These are phyloP conservation scores for Spergularia azorica DNA, from an alignment of 179 eudicot genomes.

Conservation along the genomic window DNA sequence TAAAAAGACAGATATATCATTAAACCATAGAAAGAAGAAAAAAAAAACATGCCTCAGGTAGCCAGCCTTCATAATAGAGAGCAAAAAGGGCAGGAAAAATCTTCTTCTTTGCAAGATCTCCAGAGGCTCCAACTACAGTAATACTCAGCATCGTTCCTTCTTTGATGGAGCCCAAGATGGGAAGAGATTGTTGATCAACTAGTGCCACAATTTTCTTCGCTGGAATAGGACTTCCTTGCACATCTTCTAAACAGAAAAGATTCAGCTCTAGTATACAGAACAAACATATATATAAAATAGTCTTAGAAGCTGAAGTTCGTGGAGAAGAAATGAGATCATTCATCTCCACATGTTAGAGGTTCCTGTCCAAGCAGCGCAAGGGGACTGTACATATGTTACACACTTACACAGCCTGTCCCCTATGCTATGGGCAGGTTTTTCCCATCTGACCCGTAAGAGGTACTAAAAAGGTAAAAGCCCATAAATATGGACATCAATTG, in stretches of 20 bases:
- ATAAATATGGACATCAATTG: no score
- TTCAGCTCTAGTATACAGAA: no score
- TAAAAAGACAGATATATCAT: not conserved
- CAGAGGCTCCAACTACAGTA: conserved; percentile 86
- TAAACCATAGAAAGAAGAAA: no score
- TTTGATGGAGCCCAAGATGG: conserved; percentile 27
- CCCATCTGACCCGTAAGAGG: no score
- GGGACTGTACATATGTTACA: no score
- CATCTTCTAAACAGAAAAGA: conserved; percentile 40
- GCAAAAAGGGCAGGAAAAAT: conserved; percentile 96
- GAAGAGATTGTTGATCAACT: conserved; percentile 25
- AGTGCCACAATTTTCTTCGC: conserved; percentile 33
- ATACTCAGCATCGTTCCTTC: conserved; percentile 60
- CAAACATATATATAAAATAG: no score
- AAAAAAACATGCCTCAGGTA: conserved; percentile 61
- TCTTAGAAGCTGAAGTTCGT: not conserved
- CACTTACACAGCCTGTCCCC: no score
- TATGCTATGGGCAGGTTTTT: no score
- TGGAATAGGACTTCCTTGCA: conserved; percentile 38
- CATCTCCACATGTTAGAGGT: no score
- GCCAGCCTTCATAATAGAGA: conserved; percentile 62
- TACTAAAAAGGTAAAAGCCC: no score
- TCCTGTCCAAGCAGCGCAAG: no score
- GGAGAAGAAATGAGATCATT: not conserved
- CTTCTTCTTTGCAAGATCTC: conserved; percentile 92